Percentiles rank a stretch among this genome's conserved stretches.
These are phyloP conservation scores for Torulaspora maleeae DNA, from an alignment of 805 yeast species.

Conservation along the genomic window DNA sequence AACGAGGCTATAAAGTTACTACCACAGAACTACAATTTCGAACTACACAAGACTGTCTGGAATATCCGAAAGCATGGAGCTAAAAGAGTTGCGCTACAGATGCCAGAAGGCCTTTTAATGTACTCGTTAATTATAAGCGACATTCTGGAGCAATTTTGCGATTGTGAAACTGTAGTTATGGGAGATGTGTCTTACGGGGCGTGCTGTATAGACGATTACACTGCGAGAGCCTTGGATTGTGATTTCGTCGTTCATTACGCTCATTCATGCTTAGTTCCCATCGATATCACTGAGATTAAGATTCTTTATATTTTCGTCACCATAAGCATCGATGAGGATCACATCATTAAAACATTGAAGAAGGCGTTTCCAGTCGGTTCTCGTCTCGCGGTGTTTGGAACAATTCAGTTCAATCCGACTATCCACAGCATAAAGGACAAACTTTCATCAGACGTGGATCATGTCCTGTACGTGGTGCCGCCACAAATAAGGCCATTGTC, in stretches of 20 bases:
- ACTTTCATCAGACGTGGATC: conserved; percentile 45
- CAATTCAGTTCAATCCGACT: conserved; percentile 95
- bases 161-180: conserved; percentile 86
- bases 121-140: conserved; percentile 88
- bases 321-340: conserved; percentile 78
- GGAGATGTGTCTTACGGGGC: conserved; percentile 99
- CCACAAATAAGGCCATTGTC: conserved; percentile 93
- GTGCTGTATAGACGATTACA: conserved; percentile 94
- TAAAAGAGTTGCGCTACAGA: conserved; percentile 83
- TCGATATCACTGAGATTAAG: conserved; percentile 84
- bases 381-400: conserved; percentile 81
- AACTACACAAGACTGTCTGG: conserved; percentile 94
- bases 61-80: conserved; percentile 72
- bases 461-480: conserved; percentile 58
- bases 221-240: conserved; percentile 89
- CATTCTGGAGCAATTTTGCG: conserved; percentile 85
- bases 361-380: conserved; percentile 62
- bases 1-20: conserved; percentile 75
- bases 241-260: conserved; percentile 96
- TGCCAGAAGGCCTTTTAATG: conserved; percentile 94
- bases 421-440: conserved; percentile 70
- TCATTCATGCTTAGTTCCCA: conserved; percentile 93
- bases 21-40: conserved; percentile 92
- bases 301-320: conserved; percentile 95
- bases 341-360: conserved; percentile 69